Evolutionary conservation across 2,329 filamentous ascomycete genomes (phyloP).

Genomic region (Fusarium albidum): DNA sequence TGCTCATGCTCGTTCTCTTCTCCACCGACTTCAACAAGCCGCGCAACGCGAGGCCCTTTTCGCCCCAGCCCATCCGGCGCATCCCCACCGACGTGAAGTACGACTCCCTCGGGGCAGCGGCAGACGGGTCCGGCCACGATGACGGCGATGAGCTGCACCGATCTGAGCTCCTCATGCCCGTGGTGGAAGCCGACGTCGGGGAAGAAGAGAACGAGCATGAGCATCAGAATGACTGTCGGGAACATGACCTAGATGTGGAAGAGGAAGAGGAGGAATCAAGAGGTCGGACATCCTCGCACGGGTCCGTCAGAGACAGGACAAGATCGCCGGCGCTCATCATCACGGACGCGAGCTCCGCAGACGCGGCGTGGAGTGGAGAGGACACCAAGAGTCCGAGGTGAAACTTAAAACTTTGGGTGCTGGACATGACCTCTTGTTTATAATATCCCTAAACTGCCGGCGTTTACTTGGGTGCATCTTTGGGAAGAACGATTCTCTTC

Average conservation of each 20-base stretch:
- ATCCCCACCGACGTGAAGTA: conserved; percentile 51
- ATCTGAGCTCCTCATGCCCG: conserved; percentile 35
- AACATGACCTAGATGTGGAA: background rate
- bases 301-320: conserved; percentile 20
- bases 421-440: background rate
- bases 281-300: conserved; percentile 26
- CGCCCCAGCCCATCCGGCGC: conserved; percentile 60
- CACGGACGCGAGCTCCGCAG: conserved; percentile 42
- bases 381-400: conserved; percentile 15
- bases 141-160: conserved; percentile 27
- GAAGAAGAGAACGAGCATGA: conserved; percentile 25
- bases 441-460: conserved; percentile 29
- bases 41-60: conserved; percentile 66
- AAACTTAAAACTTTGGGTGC: too few relatives aligned
- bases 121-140: conserved; percentile 25
- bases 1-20: too few relatives aligned
- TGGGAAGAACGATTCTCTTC: too few relatives aligned
- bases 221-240: conserved; percentile 10
- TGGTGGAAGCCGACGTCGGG: conserved; percentile 29
- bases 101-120: conserved; percentile 43
- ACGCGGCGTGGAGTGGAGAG: conserved; percentile 34
- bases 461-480: conserved; percentile 21
- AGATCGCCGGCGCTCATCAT: conserved; percentile 40
- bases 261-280: conserved; percentile 28
- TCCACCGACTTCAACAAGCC: conserved; percentile 62